Percentiles rank a stretch among this genome's conserved stretches.
phyloP scores from a whole-genome alignment of 176 grass and related monocot genomes.

The Triticum monococcum region DNA sequence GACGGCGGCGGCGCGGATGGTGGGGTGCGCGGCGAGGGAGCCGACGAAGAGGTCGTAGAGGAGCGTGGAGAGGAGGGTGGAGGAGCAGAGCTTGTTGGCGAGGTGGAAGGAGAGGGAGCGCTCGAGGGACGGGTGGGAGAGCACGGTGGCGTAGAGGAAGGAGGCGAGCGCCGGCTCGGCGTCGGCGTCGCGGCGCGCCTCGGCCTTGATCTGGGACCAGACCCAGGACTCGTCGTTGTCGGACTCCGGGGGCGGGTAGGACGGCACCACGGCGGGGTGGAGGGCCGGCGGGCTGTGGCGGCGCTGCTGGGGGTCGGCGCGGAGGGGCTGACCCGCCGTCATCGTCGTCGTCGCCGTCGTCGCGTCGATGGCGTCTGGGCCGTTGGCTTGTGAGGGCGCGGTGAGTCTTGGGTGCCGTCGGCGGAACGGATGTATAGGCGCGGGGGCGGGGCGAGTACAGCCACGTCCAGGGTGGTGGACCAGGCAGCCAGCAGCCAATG shows the following conservation, averaged over 20 bases:
- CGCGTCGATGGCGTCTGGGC: background rate
- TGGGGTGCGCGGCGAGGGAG: constrained; percentile 52
- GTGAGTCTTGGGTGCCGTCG: background rate
- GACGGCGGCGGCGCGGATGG: constrained; percentile 49
- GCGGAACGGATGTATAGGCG: constrained; percentile 2
- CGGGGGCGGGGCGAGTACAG: background rate
- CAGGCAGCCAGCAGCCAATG: background rate
- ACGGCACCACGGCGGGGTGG: constrained; percentile 36
- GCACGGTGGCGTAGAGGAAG: constrained; percentile 90
- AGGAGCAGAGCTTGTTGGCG: constrained; percentile 96
- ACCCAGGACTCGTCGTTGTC: constrained; percentile 75
- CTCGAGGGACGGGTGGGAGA: constrained; percentile 72
- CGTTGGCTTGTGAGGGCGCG: background rate
- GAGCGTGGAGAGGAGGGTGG: constrained; percentile 81
- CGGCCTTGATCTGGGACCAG: constrained; percentile 90
- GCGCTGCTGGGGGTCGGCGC: background rate
- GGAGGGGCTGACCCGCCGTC: constrained; percentile 49
- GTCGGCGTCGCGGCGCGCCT: constrained; percentile 76
- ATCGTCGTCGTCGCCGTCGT: constrained; percentile 2
- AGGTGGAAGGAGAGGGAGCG: constrained; percentile 90
- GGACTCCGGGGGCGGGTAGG: constrained; percentile 71
- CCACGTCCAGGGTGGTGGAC: constrained; percentile 6
- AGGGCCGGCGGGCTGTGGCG: constrained; percentile 14
- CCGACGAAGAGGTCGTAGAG: constrained; percentile 88
- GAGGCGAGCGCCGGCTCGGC: constrained; percentile 83